Conservation (phyloP, 1,139 yeast species). For the Pichia sp. region DNA sequence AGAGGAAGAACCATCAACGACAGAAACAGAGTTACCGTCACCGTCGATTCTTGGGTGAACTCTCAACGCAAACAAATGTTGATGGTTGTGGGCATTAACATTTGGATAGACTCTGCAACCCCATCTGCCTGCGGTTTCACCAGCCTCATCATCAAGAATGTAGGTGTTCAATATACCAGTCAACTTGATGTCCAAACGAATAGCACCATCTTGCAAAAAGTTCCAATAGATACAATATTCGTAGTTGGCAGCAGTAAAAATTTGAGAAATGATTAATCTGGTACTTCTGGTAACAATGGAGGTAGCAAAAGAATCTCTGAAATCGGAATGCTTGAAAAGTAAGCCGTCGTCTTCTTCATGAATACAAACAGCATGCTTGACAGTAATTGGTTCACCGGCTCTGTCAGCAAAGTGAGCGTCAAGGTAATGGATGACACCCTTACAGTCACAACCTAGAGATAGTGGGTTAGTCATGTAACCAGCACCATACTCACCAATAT, state of each 20-base stretch:
- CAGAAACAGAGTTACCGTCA: constrained; percentile 69
- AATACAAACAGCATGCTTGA: constrained; percentile 74
- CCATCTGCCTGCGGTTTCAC: constrained; percentile 67
- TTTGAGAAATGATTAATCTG: constrained; percentile 68
- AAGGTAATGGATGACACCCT: constrained; percentile 76
- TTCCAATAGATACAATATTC: constrained; percentile 83
- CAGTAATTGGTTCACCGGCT: constrained; percentile 63
- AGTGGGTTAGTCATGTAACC: constrained; percentile 80
- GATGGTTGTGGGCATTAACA: constrained; percentile 82
- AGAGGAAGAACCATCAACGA: constrained; percentile 60
- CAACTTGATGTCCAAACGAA: constrained; percentile 70
- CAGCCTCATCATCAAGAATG: constrained; percentile 55
- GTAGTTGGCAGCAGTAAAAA: constrained; percentile 81
- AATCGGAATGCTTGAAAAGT: constrained; percentile 76
- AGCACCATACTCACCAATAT: constrained; percentile 84
- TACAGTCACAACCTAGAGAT: constrained; percentile 77
- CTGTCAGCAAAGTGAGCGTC: constrained; percentile 70
- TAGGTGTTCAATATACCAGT: constrained; percentile 79
- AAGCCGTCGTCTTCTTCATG: constrained; percentile 84
- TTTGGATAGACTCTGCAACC: constrained; percentile 78
- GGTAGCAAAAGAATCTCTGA: constrained; percentile 75
- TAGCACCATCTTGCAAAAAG: constrained; percentile 79
- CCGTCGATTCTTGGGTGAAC: constrained; percentile 80
- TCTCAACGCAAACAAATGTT: constrained; percentile 77
- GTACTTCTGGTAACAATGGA: constrained; percentile 73